Evolutionary conservation across 768 basidiomycete genomes (phyloP).

Genomic region (Strobilomyces confusus): DNA sequence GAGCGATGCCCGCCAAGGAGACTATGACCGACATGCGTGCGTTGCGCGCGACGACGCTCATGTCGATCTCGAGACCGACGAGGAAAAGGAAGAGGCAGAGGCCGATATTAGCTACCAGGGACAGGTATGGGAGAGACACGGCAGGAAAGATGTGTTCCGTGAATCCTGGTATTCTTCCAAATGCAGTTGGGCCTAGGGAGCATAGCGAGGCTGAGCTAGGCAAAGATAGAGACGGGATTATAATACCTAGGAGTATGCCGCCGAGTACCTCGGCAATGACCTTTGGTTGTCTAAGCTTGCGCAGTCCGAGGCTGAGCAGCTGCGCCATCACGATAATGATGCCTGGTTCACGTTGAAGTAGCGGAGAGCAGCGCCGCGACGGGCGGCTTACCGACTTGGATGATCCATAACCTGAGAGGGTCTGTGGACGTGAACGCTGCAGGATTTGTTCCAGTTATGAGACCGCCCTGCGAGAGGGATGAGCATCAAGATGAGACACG

Average conservation of each 20-base stretch:
- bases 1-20: slow-evolving; percentile 74
- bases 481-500: neutral
- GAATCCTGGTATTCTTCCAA: slow-evolving; percentile 87
- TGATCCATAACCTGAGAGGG: slow-evolving; percentile 73
- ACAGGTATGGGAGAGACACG: slow-evolving; percentile 69
- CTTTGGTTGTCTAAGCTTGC: slow-evolving; percentile 77
- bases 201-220: neutral
- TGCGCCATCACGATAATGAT: slow-evolving; percentile 82
- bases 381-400: slow-evolving; percentile 48
- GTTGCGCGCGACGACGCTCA: slow-evolving; percentile 72
- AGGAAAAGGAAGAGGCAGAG: slow-evolving; percentile 87
- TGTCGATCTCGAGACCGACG: slow-evolving; percentile 90
- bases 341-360: slow-evolving; percentile 36
- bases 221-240: slow-evolving; percentile 31
- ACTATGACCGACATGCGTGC: slow-evolving; percentile 63
- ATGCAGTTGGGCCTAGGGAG: slow-evolving; percentile 43
- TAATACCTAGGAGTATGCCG: slow-evolving; percentile 77
- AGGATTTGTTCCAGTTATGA: slow-evolving; percentile 75
- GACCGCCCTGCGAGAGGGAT: slow-evolving; percentile 52
- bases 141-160: slow-evolving; percentile 79
- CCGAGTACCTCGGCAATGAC: slow-evolving; percentile 84
- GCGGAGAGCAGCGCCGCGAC: neutral
- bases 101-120: slow-evolving; percentile 86
- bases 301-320: slow-evolving; percentile 62
- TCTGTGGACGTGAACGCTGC: slow-evolving; percentile 58